A percentile compares a stretch with the other conserved stretches of the same genome.
These are phyloP conservation scores for Diaporthe ampelina DNA, from an alignment of 2,329 filamentous ascomycete genomes.

Conservation along the genomic window DNA sequence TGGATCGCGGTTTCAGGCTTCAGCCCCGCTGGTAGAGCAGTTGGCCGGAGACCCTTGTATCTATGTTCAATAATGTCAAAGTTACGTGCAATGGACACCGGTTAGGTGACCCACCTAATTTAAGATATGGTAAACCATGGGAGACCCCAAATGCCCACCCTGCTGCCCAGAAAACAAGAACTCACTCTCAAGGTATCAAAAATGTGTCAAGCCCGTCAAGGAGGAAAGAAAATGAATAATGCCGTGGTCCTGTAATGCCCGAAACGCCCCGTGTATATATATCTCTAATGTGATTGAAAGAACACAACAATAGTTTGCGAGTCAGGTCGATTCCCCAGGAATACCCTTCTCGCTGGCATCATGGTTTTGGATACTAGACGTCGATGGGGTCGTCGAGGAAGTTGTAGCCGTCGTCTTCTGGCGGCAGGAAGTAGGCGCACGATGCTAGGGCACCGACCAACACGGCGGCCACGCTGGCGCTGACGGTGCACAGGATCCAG, in stretches of 20 bases:
- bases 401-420: constrained; percentile 86
- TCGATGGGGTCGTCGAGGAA: constrained; percentile 68
- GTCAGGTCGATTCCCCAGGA: constrained; percentile 21
- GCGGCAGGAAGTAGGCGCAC: constrained; percentile 78
- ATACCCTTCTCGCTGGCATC: neutral
- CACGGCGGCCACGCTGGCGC: constrained; percentile 66
- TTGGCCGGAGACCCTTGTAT: neutral
- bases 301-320: neutral
- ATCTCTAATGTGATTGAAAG: constrained; percentile 7
- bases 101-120: neutral
- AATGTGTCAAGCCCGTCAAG: neutral
- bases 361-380: constrained; percentile 46
- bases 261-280: constrained; percentile 41
- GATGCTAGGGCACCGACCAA: constrained; percentile 71
- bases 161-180: constrained; percentile 13
- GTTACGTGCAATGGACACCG: constrained; percentile 20
- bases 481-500: constrained; percentile 78
- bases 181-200: constrained; percentile 40
- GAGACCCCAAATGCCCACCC: neutral
- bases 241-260: constrained; percentile 39
- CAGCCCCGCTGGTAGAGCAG: neutral
- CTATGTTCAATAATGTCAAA: constrained; percentile 11
- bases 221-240: constrained; percentile 29
- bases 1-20: neutral
- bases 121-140: constrained; percentile 1